Conservation (phyloP, 2,329 filamentous ascomycete genomes). For the Alternaria rosae region DNA sequence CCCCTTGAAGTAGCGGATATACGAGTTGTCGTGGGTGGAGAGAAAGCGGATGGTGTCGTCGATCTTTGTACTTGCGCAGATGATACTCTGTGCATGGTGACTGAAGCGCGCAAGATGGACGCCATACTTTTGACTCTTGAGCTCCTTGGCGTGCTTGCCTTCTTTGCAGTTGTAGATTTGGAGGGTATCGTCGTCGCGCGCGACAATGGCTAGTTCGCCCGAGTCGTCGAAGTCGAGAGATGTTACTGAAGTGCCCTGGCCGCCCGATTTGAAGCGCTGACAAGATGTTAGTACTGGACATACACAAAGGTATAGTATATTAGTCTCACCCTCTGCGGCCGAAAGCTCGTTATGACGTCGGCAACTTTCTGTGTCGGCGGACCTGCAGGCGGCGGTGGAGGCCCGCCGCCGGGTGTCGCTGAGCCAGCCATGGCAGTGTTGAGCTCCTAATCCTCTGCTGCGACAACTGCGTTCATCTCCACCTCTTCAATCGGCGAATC, state of each 20-base stretch:
- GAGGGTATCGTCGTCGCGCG: constrained; percentile 91
- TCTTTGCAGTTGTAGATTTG: constrained; percentile 95
- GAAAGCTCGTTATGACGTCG: constrained; percentile 79
- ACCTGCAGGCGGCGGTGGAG: constrained; percentile 43
- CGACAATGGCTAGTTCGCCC: constrained; percentile 89
- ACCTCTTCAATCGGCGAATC: constrained; percentile 6
- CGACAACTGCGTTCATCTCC: constrained; percentile 11
- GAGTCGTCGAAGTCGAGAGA: constrained; percentile 97
- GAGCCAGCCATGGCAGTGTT: constrained; percentile 42
- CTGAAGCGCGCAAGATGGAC: constrained; percentile 94
- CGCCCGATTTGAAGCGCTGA: constrained; percentile 56
- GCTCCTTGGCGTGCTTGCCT: constrained; percentile 84
- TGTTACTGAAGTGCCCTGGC: constrained; percentile 70
- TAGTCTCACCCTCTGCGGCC: constrained; percentile 75
- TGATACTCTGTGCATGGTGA: constrained; percentile 86
- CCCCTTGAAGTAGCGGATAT: constrained; percentile 94
- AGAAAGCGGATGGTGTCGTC: constrained; percentile 89
- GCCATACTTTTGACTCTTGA: constrained; percentile 96
- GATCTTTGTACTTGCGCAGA: constrained; percentile 95
- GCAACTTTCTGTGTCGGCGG: constrained; percentile 66
- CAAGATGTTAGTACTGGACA: constrained; percentile 15
- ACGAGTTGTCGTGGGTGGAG: constrained; percentile 93
- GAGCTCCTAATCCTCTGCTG: constrained; percentile 9
- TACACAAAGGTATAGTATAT: not conserved
- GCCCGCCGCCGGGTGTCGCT: constrained; percentile 37